phyloP scores from a whole-genome alignment of 169 alveolate genomes.

The Besnoitia besnoiti region DNA sequence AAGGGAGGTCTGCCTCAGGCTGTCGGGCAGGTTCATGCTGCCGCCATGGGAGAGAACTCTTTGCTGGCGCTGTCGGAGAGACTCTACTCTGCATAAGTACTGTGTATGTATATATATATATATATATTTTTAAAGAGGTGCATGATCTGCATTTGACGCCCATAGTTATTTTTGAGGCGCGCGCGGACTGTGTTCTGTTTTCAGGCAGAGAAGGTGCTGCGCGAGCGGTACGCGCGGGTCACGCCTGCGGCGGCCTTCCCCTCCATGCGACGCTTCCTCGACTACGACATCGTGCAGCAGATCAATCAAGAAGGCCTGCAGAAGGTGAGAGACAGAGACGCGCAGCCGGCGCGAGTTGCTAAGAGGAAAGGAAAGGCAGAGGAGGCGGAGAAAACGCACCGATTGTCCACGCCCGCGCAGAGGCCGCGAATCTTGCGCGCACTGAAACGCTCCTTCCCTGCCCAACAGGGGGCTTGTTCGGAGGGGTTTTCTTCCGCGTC shows the following conservation, averaged over 20 bases:
- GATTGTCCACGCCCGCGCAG: not conserved
- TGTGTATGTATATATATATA: too few relatives aligned
- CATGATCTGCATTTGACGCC: too few relatives aligned
- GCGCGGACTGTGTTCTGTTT: too few relatives aligned
- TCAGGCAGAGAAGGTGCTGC: slow-evolving; percentile 33
- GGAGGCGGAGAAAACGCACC: not conserved
- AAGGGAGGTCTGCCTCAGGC: too few relatives aligned
- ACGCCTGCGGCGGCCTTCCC: not conserved
- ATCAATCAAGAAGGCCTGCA: slow-evolving; percentile 23
- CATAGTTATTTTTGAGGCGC: not conserved
- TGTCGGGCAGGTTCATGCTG: too few relatives aligned
- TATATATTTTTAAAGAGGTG: too few relatives aligned
- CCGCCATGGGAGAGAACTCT: too few relatives aligned
- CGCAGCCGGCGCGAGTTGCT: not conserved
- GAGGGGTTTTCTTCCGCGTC: too few relatives aligned
- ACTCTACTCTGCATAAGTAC: not conserved
- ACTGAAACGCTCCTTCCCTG: too few relatives aligned
- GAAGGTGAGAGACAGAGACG: not conserved
- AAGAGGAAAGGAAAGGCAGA: not conserved
- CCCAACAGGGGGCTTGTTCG: too few relatives aligned
- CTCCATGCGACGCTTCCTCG: not conserved
- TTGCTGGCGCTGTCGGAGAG: too few relatives aligned
- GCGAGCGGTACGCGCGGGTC: slow-evolving; percentile 32
- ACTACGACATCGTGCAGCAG: not conserved
- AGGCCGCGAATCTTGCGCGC: too few relatives aligned